Evolutionary conservation across 1,139 yeast species (phyloP).

Genomic region (Suhomyces maxii): DNA sequence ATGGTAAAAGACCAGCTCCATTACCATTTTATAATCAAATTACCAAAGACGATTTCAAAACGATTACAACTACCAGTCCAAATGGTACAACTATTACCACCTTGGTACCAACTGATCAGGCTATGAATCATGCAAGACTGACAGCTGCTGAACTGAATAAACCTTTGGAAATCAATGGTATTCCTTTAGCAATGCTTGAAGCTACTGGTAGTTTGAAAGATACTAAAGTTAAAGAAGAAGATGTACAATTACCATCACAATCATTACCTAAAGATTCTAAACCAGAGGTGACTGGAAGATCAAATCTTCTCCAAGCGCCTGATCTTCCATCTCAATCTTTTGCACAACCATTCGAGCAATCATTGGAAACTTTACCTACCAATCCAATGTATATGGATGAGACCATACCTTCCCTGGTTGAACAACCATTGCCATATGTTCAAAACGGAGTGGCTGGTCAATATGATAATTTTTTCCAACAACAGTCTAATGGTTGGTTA

Average conservation of each 20-base stretch:
- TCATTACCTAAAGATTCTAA: background rate
- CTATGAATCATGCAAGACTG: constrained; percentile 58
- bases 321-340: constrained; percentile 8
- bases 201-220: constrained; percentile 70
- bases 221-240: background rate
- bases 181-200: constrained; percentile 75
- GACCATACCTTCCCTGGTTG: constrained; percentile 1
- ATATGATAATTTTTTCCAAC: constrained; percentile 64
- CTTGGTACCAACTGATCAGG: constrained; percentile 81
- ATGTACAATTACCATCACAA: background rate
- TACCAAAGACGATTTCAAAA: constrained; percentile 85
- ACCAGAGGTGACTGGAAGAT: background rate
- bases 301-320: constrained; percentile 5
- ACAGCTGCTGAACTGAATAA: constrained; percentile 56
- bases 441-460: constrained; percentile 35
- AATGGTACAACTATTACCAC: constrained; percentile 91
- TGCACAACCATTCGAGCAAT: constrained; percentile 3
- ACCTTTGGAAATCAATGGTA: constrained; percentile 74
- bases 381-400: constrained; percentile 6
- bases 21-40: constrained; percentile 92
- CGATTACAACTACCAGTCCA: constrained; percentile 84
- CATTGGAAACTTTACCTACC: constrained; percentile 2
- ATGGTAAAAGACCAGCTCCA: constrained; percentile 53
- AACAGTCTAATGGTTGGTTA: constrained; percentile 81
- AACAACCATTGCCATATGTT: constrained; percentile 1